Evolutionary conservation across 768 basidiomycete genomes (phyloP), one percentile per base, ranked within the genome.

Genomic region (Podaxis rugospora): DNA sequence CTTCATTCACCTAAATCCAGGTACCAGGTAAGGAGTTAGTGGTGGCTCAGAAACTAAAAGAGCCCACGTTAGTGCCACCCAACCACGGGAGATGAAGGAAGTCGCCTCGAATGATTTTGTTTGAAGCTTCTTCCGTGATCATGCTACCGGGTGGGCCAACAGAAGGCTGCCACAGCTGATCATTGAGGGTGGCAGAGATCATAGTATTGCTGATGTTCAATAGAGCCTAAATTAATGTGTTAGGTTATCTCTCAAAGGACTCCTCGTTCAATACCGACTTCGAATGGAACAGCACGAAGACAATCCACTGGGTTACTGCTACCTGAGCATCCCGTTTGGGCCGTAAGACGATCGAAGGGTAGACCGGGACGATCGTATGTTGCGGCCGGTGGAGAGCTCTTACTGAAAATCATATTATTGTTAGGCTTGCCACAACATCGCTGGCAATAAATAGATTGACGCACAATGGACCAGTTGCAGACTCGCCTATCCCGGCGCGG

Each of bases 91-190:
- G 67, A 54, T 79, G 83, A 16, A 80, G 66, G 66, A 84, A 86
- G 27, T 83, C 71, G 4, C 82, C 82, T 4, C 75, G 70, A 0
- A 72, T 68, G 28, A 85, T 79, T 40, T 73, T 74, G 4, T 66
- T 57, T 0, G 84, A 85, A 3, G 82, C 79, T 42, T 78, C 68
- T 54, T 74, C 76, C 0, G 80, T 67, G 18, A 80, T 67, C 54
- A 85, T 73, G 66, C 82, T 85, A 1, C 82, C 83, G 0, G 70
- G 55, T 1, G 81, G 80, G 0, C 84, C 84, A 4, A 84, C 75
- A 0, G 82, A 62, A 0, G 85, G 84, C 63, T 86, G 75, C 85
- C 85, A 86, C 4, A 85, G 70, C 63, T 87, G 85, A 0, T 60
- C 16, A 55, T 86, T 85, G 27, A 86, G 68, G 1, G 79, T 80